Conservation (phyloP, 257 asterid genomes). For the Verbena officinalis region DNA sequence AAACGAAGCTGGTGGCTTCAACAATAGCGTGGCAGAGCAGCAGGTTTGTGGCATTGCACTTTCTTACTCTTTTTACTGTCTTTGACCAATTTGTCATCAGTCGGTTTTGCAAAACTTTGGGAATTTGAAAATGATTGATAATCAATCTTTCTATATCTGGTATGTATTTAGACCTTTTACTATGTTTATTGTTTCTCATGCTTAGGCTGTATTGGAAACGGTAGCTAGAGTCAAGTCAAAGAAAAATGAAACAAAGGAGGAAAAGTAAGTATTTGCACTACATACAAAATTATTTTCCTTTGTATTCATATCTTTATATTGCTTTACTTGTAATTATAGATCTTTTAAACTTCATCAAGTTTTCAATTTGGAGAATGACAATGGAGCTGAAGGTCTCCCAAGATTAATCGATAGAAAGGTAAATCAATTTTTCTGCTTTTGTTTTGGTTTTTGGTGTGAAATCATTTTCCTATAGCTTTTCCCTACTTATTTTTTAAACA, state of each 20-base stretch:
- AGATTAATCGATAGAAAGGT: slow-evolving; percentile 97
- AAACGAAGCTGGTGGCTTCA: slow-evolving; percentile 94
- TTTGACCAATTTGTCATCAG: too few species aligned
- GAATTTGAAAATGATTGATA: too few species aligned
- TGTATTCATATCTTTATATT: slow-evolving; percentile 22
- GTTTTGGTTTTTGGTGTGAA: neutral
- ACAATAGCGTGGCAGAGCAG: slow-evolving; percentile 93
- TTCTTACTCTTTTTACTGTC: slow-evolving; percentile 20
- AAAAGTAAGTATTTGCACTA: slow-evolving; percentile 52
- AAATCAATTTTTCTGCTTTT: slow-evolving; percentile 15
- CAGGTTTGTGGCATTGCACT: slow-evolving; percentile 63
- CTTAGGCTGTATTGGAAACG: slow-evolving; percentile 96
- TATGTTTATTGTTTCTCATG: slow-evolving; percentile 29
- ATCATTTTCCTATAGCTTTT: neutral
- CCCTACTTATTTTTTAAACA: slow-evolving; percentile 7
- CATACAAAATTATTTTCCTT: slow-evolving; percentile 19
- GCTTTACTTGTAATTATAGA: slow-evolving; percentile 46
- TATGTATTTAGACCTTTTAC: slow-evolving; percentile 24
- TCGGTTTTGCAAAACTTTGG: too few species aligned
- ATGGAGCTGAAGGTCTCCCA: slow-evolving; percentile 98
- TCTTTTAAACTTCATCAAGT: slow-evolving; percentile 83
- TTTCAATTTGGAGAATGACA: slow-evolving; percentile 93
- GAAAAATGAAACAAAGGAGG: slow-evolving; percentile 97
- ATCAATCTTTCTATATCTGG: too few species aligned
- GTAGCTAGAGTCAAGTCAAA: slow-evolving; percentile 95